Evolutionary conservation across 495 filamentous ascomycete species (phyloP).

Genomic region (Cercophora samala): DNA sequence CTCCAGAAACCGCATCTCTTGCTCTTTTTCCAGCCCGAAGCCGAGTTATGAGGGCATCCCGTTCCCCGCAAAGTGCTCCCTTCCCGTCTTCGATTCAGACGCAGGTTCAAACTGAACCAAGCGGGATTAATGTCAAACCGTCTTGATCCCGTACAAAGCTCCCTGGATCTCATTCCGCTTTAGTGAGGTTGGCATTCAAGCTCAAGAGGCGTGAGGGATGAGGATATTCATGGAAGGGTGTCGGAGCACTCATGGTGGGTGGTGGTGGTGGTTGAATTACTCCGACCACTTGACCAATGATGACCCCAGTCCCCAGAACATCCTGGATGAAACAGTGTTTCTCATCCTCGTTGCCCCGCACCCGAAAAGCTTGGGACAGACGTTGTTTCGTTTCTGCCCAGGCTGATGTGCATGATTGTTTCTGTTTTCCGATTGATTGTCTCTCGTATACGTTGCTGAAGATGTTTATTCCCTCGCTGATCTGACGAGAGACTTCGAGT

Average conservation of each 20-base stretch:
- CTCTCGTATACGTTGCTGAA: neutral
- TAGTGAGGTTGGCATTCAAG: neutral
- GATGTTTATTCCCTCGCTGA: neutral
- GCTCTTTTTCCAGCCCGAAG: constrained; percentile 4
- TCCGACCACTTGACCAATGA: neutral
- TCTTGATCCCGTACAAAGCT: neutral
- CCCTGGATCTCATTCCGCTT: neutral
- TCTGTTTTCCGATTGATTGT: neutral
- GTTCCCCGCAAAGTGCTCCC: constrained; percentile 5
- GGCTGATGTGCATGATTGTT: neutral
- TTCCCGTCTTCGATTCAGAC: neutral
- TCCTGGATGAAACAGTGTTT: constrained; percentile 12
- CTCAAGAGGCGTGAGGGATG: too few relatives aligned
- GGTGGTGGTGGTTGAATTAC: neutral
- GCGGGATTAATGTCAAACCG: neutral
- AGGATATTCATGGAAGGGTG: neutral
- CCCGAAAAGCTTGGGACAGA: neutral
- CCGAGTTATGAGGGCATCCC: neutral
- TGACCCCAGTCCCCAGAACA: neutral
- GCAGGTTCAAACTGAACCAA: neutral
- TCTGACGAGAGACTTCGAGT: too few relatives aligned
- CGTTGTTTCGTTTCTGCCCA: neutral
- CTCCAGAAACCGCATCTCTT: neutral
- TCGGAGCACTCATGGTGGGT: neutral
- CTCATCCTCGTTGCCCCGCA: constrained; percentile 3